phyloP scores from a whole-genome alignment of 2,329 filamentous ascomycete genomes.

The Colletotrichum spaethianum region DNA sequence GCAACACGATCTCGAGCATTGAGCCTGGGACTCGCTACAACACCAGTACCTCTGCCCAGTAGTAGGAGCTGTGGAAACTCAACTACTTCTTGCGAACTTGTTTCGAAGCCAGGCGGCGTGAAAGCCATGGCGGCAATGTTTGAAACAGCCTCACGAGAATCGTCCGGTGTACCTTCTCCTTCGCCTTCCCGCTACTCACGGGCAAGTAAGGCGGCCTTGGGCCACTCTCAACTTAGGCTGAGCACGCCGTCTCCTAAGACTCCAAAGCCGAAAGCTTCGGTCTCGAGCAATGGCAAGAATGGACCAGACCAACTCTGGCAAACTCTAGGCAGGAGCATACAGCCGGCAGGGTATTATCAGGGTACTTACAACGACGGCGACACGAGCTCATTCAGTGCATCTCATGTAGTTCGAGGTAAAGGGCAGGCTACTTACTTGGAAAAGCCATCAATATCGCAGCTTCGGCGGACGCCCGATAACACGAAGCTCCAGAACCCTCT shows the following conservation, averaged over 20 bases:
- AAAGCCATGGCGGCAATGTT: conserved; percentile 68
- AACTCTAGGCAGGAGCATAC: background rate
- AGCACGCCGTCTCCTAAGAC: conserved; percentile 42
- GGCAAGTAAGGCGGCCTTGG: conserved; percentile 16
- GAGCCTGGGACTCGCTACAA: conserved; percentile 2
- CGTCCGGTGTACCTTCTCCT: conserved; percentile 41
- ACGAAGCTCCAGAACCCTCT: background rate
- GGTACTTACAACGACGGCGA: background rate
- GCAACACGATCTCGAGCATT: conserved; percentile 28
- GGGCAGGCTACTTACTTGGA: conserved; percentile 41
- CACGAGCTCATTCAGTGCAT: background rate
- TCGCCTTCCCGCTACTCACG: conserved; percentile 4
- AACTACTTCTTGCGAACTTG: conserved; percentile 40
- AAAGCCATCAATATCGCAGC: background rate
- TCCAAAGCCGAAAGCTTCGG: conserved; percentile 40
- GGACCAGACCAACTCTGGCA: conserved; percentile 6
- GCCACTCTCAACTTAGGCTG: conserved; percentile 35
- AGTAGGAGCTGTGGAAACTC: background rate
- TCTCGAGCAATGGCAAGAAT: conserved; percentile 41
- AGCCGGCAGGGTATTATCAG: background rate
- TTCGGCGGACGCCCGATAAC: conserved; percentile 3
- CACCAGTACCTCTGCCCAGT: conserved; percentile 10
- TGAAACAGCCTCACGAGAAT: conserved; percentile 54
- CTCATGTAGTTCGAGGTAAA: background rate
- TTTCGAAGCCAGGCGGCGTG: conserved; percentile 53